phyloP scores from a whole-genome alignment of 129 eudicot genomes.

The Escallonia herrerae region DNA sequence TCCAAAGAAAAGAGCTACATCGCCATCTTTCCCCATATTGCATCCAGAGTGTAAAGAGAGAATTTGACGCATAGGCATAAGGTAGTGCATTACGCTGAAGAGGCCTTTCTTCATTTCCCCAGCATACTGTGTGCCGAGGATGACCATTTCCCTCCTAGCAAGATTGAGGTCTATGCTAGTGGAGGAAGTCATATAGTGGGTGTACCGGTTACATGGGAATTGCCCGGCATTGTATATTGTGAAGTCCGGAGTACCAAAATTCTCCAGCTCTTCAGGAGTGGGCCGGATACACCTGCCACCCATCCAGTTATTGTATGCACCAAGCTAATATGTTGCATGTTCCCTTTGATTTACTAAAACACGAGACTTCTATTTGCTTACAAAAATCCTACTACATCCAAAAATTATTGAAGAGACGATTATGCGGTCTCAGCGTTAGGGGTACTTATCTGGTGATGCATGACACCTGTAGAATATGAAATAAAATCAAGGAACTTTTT shows the following conservation, averaged over 20 bases:
- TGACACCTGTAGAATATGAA: conserved; percentile 24
- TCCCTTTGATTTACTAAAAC: background rate
- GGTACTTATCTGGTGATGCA: conserved; percentile 52
- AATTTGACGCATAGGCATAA: conserved; percentile 56
- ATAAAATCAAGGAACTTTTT: background rate
- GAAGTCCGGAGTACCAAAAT: conserved; percentile 99
- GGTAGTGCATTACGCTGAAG: conserved; percentile 54
- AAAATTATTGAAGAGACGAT: background rate
- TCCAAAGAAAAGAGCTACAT: conserved; percentile 62
- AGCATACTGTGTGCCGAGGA: conserved; percentile 63
- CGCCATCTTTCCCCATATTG: conserved; percentile 58
- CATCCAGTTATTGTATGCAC: conserved; percentile 64
- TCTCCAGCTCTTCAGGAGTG: conserved; percentile 97
- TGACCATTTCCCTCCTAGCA: conserved; percentile 49
- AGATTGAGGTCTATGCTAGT: conserved; percentile 59
- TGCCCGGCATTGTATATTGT: conserved; percentile 98
- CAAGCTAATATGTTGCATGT: conserved; percentile 20
- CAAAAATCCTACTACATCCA: background rate
- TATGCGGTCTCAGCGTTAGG: background rate
- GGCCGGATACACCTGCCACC: conserved; percentile 99
- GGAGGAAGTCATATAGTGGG: conserved; percentile 98
- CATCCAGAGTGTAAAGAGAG: conserved; percentile 57
- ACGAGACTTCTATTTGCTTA: background rate
- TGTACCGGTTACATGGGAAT: conserved; percentile 98
- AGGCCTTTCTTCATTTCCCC: conserved; percentile 72